Evolutionary conservation across 169 alveolate genomes (phyloP), one percentile per base, ranked within the genome.

Genomic region (Blepharisma undulans): DNA sequence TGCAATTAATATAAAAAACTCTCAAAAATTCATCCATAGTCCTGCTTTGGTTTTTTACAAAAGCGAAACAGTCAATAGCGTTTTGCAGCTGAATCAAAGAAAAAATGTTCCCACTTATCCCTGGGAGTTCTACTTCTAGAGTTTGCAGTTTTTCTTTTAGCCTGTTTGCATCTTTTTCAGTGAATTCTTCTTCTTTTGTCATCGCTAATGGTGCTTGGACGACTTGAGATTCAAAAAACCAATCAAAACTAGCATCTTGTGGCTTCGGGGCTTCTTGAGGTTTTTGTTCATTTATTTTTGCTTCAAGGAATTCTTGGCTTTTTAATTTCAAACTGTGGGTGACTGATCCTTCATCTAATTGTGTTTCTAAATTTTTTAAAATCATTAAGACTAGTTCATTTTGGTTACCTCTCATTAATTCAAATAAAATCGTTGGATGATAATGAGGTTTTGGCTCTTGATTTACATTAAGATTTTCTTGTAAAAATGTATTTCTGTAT

Each of bases 1-100:
- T 82, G 33, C 33, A 27, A n/a, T 82, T 82, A 22, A 82, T 32
- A 30, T 25, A 82, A 82, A 82, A 82, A 21, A 82, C 77, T 30
- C 60, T 82, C 33, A 29, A 22, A 59, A 82, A 82, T 4, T 82
- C 89, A 30, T 82, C 89, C 27, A 82, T 21, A 60, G 71, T 60
- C 36, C 89, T 32, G 8, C 77, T 34, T 82, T 82, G 89, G 19
- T 22, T 22, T 22, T 82, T 72, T 33, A 82, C 25, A 21, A 48
- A 27, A 16, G 61, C 72, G 16, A 82, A 33, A 33, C 27, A 21
- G 74, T 82, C 89, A 22, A 82, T 82, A 21, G 60, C 78, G 7
- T 33, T 72, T 21, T 32, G 29, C 30, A 82, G 34, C 48, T 82
- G 78, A 21, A 25, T 22, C 16, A 82, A 21, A 25, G 60, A 59